Evolutionary conservation across 805 yeast species (phyloP).

Genomic region (Hagleromyces aurorensis): DNA sequence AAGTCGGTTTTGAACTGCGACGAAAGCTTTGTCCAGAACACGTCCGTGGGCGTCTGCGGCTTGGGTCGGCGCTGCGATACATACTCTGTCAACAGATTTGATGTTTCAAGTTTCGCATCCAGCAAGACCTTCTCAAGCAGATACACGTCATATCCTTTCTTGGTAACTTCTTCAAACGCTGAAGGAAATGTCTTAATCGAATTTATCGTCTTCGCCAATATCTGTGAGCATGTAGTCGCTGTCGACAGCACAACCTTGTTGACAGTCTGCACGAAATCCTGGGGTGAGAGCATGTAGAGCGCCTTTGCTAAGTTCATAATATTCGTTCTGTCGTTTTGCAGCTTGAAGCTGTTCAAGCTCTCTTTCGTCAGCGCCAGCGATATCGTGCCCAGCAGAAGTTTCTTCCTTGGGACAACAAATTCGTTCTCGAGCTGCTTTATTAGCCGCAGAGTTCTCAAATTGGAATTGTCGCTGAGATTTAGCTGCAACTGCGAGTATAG

Average conservation of each 20-base stretch:
- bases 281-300: slow-evolving; percentile 17
- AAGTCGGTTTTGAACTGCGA: slow-evolving; percentile 24
- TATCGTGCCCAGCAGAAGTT: slow-evolving; percentile 14
- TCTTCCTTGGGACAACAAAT: slow-evolving; percentile 15
- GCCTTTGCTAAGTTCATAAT: slow-evolving; percentile 12
- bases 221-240: slow-evolving; percentile 14
- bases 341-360: slow-evolving; percentile 8
- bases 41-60: slow-evolving; percentile 12
- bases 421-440: slow-evolving; percentile 20
- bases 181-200: slow-evolving; percentile 22
- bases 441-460: slow-evolving; percentile 21
- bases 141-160: slow-evolving; percentile 11
- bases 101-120: slow-evolving; percentile 9
- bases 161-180: slow-evolving; percentile 17
- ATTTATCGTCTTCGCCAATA: slow-evolving; percentile 22
- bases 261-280: slow-evolving; percentile 17
- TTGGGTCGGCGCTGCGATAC: slow-evolving; percentile 12
- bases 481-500: slow-evolving; percentile 22
- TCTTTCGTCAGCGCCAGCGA: slow-evolving; percentile 12
- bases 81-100: slow-evolving; percentile 16
- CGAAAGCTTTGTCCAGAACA: slow-evolving; percentile 25
- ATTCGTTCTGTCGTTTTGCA: slow-evolving; percentile 6
- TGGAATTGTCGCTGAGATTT: slow-evolving; percentile 21
- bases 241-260: slow-evolving; percentile 19
- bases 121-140: slow-evolving; percentile 16